These are phyloP conservation scores for Herpotrichia juniperi DNA, from an alignment of 2,329 filamentous ascomycete species.

Conservation along the genomic window DNA sequence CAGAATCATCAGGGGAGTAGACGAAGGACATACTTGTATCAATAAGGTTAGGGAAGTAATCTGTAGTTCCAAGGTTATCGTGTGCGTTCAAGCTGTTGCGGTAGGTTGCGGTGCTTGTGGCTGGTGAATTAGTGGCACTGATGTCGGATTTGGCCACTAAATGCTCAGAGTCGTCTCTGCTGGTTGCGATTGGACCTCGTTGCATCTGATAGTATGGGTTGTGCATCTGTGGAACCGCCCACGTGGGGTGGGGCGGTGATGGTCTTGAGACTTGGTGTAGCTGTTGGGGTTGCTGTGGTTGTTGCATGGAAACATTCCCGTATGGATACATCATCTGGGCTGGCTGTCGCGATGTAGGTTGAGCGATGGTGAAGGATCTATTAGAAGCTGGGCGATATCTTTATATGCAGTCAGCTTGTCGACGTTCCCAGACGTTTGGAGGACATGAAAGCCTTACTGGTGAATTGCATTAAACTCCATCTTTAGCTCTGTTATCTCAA, in stretches of 20 bases:
- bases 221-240: slow-evolving; percentile 41
- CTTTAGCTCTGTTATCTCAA: slow-evolving; percentile 36
- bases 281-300: slow-evolving; percentile 21
- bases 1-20: neutral
- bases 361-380: slow-evolving; percentile 39
- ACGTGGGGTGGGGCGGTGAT: slow-evolving; percentile 41
- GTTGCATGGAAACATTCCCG: slow-evolving; percentile 31
- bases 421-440: slow-evolving; percentile 10
- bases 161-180: slow-evolving; percentile 35
- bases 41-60: slow-evolving; percentile 44
- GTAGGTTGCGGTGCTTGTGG: slow-evolving; percentile 24
- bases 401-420: slow-evolving; percentile 31
- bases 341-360: slow-evolving; percentile 34
- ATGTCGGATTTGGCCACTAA: slow-evolving; percentile 29
- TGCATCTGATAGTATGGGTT: slow-evolving; percentile 37
- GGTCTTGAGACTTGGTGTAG: slow-evolving; percentile 33
- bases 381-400: slow-evolving; percentile 46
- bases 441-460: slow-evolving; percentile 38
- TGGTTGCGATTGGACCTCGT: slow-evolving; percentile 22
- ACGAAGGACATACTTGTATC: slow-evolving; percentile 41
- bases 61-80: slow-evolving; percentile 27
- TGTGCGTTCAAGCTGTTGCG: slow-evolving; percentile 26
- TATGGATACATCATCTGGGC: slow-evolving; percentile 47
- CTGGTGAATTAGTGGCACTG: slow-evolving; percentile 29
- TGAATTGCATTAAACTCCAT: slow-evolving; percentile 52